Percentiles rank a stretch among this genome's conserved stretches.
Evolutionary conservation across 257 asterid species (phyloP).

Genomic region (Coffea eugenioides): DNA sequence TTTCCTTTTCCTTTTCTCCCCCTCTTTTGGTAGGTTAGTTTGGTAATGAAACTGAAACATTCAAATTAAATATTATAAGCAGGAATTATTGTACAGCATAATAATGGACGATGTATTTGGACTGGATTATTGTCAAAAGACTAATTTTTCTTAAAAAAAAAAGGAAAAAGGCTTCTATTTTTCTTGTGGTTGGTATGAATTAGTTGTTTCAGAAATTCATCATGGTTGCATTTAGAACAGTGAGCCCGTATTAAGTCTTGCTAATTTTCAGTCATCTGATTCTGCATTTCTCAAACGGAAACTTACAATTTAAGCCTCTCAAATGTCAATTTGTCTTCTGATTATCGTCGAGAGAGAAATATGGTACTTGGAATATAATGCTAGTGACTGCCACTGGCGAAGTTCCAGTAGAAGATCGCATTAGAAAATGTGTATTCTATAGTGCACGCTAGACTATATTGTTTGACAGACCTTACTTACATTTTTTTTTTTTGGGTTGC

Average conservation of each 20-base stretch:
- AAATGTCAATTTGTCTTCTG: neutral
- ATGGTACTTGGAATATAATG: neutral
- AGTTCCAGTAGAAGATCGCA: neutral
- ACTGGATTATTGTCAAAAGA: neutral
- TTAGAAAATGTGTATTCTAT: neutral
- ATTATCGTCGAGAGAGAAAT: neutral
- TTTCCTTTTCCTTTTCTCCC: neutral
- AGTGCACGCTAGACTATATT: neutral
- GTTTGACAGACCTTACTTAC: neutral
- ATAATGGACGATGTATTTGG: neutral
- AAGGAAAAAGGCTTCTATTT: neutral
- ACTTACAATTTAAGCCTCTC: neutral
- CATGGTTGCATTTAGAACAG: neutral
- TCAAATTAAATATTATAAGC: neutral
- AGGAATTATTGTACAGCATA: neutral
- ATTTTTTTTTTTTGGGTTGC: too few relatives aligned
- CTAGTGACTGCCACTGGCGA: neutral
- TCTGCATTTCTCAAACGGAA: neutral
- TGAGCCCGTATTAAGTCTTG: neutral
- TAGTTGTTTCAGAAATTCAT: neutral
- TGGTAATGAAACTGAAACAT: neutral
- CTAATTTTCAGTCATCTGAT: neutral
- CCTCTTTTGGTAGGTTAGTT: neutral
- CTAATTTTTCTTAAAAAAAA: neutral
- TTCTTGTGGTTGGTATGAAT: neutral